Percentiles rank a stretch among this genome's conserved stretches.
Conservation (phyloP, 148 eudicot genomes). For the Persicaria maculosa region DNA sequence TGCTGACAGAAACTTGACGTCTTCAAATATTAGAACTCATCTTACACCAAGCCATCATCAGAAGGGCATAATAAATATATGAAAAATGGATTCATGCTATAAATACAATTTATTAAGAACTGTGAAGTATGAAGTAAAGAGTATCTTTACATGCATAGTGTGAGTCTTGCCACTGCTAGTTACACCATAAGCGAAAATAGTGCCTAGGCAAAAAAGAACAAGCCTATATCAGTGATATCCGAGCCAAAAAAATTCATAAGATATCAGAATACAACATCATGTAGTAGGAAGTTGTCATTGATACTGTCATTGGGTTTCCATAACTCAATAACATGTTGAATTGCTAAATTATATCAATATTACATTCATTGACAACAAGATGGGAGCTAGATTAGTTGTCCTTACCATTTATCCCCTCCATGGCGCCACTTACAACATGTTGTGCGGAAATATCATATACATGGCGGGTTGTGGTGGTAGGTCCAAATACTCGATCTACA, state of each 20-base stretch:
- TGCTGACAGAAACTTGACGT: background rate
- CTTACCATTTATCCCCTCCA: constrained; percentile 94
- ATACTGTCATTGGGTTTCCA: background rate
- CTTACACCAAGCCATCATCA: background rate
- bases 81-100: constrained; percentile 1
- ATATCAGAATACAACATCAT: background rate
- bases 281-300: background rate
- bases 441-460: constrained; percentile 97
- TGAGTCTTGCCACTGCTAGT: constrained; percentile 99
- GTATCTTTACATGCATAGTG: constrained; percentile 83
- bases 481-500: constrained; percentile 95
- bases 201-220: constrained; percentile 41
- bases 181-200: constrained; percentile 97
- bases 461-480: constrained; percentile 95
- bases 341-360: background rate
- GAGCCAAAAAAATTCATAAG: background rate
- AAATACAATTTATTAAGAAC: constrained; percentile 2
- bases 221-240: constrained; percentile 4
- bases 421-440: constrained; percentile 83
- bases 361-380: background rate
- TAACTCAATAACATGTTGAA: background rate
- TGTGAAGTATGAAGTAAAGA: constrained; percentile 8
- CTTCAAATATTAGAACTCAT: background rate
- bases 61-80: background rate
- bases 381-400: background rate